Conservation (phyloP, 495 filamentous ascomycete genomes). For the Articulospora tetracladia region DNA sequence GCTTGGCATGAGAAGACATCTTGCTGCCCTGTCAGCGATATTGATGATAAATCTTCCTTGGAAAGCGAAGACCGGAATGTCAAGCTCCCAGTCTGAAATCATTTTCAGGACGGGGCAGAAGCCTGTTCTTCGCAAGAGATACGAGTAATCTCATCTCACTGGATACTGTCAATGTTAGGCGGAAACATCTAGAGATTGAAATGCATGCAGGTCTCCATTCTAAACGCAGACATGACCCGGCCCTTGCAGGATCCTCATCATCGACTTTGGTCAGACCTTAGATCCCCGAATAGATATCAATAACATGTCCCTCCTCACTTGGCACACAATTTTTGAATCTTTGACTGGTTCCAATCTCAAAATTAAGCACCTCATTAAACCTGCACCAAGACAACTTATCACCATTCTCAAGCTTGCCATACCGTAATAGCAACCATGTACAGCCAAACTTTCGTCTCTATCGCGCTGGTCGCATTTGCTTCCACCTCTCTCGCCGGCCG, state of each 20-base stretch:
- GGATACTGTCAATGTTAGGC: background rate
- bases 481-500: background rate
- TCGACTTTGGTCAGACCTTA: background rate
- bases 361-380: background rate
- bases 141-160: background rate
- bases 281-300: background rate
- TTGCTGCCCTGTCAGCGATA: background rate
- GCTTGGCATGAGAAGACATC: background rate
- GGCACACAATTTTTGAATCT: background rate
- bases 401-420: too few relatives aligned
- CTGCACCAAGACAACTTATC: background rate
- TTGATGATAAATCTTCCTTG: background rate
- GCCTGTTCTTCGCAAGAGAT: too few relatives aligned
- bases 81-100: background rate
- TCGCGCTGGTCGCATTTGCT: conserved; percentile 17
- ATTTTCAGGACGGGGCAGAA: too few relatives aligned
- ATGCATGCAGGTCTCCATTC: background rate
- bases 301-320: background rate
- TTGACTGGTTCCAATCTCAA: background rate
- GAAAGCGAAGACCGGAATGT: background rate
- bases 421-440: conserved; percentile 6
- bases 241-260: too few relatives aligned
- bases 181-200: background rate
- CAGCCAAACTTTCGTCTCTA: conserved; percentile 6
- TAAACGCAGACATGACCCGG: too few relatives aligned